Base-by-base conservation (phyloP, 495 filamentous ascomycete genomes). In the Penicillium tannophilum region DNA sequence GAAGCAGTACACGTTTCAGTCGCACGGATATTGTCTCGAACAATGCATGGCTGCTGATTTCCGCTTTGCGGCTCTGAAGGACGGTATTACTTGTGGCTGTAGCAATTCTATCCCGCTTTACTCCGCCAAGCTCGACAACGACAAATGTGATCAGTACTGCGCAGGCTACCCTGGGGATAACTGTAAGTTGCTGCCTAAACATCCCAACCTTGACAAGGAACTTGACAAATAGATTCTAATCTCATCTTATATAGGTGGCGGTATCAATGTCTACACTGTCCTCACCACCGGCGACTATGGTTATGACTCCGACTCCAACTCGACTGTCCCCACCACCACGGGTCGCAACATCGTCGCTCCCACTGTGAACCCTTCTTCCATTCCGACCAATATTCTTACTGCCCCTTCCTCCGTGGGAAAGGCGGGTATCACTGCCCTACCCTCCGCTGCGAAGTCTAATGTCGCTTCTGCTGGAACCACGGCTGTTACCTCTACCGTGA, bases 11-110 rank as follows among this genome's bases (percentile, higher is more conserved):
- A 55, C 43, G 23, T 80, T 56, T 48, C 71, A 76, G 55, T 67
- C 72, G 17, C 54, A 45, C 3, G 64, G 62, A n/a, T 62, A 67
- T 28, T 80, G 77, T 54, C 41, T 67, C 24, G 14, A 69, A 23
- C 20, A 60, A 59, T 80, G 77, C 58, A 23, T 54, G 4, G 53
- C 56, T 6, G 59, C 52, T 8, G 61, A 61, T 24, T 71, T 69
- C 50, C 56, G 64, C 14, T 58, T 79, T 19, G 70, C 64, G 26
- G 77, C 63, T 16, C 56, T 73, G 26, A 72, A 61, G 41, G 47
- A 65, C 20, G 76, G 72, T 20, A 56, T 56, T 7, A 56, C 70
- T 41, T 80, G 77, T 62, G 68, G 53, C 39, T 80, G 77, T 62
- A 69, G 71, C 10, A 64, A 76, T 52, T 33, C 65, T 30, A 45